phyloP scores from a whole-genome alignment of 768 basidiomycete species.

The Russula virescens region DNA sequence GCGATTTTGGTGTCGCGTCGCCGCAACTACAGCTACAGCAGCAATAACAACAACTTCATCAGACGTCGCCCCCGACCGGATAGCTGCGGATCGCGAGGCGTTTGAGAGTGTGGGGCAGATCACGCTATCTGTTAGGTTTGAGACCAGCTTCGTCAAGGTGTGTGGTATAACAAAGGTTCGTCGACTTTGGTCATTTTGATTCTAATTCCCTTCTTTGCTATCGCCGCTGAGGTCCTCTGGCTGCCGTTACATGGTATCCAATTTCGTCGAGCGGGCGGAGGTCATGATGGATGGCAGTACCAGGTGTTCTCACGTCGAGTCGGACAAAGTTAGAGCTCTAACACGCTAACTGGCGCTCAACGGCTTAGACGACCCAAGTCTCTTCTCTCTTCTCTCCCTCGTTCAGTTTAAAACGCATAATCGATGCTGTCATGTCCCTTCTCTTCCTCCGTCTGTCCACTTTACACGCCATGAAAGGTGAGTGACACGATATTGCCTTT shows the following conservation, averaged over 20 bases:
- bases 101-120: constrained; percentile 71
- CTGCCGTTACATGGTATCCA: constrained; percentile 92
- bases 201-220: background rate
- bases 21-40: constrained; percentile 24
- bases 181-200: background rate
- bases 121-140: constrained; percentile 86
- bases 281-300: constrained; percentile 98
- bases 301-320: constrained; percentile 90
- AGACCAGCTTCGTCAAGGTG: constrained; percentile 96
- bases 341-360: constrained; percentile 12
- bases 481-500: background rate
- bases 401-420: background rate
- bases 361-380: background rate
- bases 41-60: background rate
- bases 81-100: constrained; percentile 58
- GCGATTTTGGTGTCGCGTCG: constrained; percentile 44
- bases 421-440: background rate
- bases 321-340: constrained; percentile 83
- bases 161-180: background rate
- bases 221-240: constrained; percentile 67
- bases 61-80: constrained; percentile 47
- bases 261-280: constrained; percentile 84
- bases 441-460: no score
- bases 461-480: background rate
- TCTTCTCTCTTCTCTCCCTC: background rate